Base-by-base conservation (phyloP, 495 filamentous ascomycete species). In the Hypoxylon crocopeplum region DNA sequence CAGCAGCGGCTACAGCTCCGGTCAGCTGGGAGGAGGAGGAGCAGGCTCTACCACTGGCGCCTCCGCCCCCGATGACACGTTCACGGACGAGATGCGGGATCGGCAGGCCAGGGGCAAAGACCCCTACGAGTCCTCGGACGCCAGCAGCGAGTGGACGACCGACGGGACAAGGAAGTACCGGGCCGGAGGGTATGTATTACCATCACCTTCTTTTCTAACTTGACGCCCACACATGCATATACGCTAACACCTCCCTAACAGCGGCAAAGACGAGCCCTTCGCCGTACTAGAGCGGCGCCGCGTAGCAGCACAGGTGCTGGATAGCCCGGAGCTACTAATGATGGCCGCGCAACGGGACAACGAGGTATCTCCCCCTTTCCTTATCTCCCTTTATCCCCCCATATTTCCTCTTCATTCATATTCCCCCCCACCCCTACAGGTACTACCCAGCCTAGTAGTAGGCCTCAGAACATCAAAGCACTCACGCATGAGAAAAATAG, bases 41-140 rank as follows among this genome's bases (percentile, higher is more conserved):
- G 32, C 40, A 30, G 36, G 10, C n/a, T 15, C 32, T 8, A 32
- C 19, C 11, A 5, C 40, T 6, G 48, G 24, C 7, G 30, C 38
- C 10, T 16, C 24, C 11, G n/a, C 17, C 21, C 45, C 11, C 27
- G 39, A 20, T 5, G 46, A 40, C 5, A 12, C 40, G 10, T 74
- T 77, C 66, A 74, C 75, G 7, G 21, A 68, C 11, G 38, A 69
- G 36, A 81, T 79, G 79, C 75, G 76, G 48, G 78, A 82, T 59
- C 72, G 75, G 5, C 81, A 84, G 63, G 79, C 81, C 3, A 69
- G 81, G n/a, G 79, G 79, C 16, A 82, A 80, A 50, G 73, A 82
- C 59, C 78, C 78, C 1, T 81, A 79, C 67, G 38, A 62, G 30
- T 66, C 67, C 5, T 72, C 64, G 7, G 70, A 66, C 19, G 65